A percentile compares a stretch with the other conserved stretches of the same genome.
Evolutionary conservation across 1,139 yeast species (phyloP).

Genomic region (Blastobotrys capitulatus): DNA sequence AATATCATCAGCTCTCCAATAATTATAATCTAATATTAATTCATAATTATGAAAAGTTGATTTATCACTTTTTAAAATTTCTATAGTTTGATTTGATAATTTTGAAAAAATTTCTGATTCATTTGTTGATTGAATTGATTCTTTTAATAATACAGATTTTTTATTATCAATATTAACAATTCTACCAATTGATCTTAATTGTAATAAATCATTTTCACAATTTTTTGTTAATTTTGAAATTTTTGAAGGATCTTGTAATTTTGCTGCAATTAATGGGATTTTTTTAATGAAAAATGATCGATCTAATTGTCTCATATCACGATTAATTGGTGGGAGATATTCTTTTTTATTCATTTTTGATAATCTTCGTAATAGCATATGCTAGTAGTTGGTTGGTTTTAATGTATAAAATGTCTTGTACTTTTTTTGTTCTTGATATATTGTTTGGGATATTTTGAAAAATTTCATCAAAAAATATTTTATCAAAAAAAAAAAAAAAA

Average conservation of each 20-base stretch:
- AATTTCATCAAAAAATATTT: background rate
- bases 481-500: too few species aligned
- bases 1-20: constrained; percentile 91
- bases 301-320: constrained; percentile 62
- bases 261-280: constrained; percentile 59
- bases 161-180: constrained; percentile 39
- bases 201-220: constrained; percentile 52
- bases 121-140: constrained; percentile 36
- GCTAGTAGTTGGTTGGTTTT: constrained; percentile 2
- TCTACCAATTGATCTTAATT: constrained; percentile 60
- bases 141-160: constrained; percentile 62
- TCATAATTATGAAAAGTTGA: constrained; percentile 49
- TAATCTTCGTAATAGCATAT: background rate
- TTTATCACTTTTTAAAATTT: constrained; percentile 43
- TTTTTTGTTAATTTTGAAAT: constrained; percentile 41
- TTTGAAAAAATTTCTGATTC: constrained; percentile 37
- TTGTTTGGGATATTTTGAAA: background rate
- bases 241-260: constrained; percentile 63
- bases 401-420: background rate
- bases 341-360: constrained; percentile 1
- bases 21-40: constrained; percentile 59
- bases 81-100: constrained; percentile 41
- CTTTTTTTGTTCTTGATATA: too few species aligned
- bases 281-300: constrained; percentile 52
- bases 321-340: constrained; percentile 56